Conservation (phyloP, 345 rosid genomes). For the Ricinus communis region DNA sequence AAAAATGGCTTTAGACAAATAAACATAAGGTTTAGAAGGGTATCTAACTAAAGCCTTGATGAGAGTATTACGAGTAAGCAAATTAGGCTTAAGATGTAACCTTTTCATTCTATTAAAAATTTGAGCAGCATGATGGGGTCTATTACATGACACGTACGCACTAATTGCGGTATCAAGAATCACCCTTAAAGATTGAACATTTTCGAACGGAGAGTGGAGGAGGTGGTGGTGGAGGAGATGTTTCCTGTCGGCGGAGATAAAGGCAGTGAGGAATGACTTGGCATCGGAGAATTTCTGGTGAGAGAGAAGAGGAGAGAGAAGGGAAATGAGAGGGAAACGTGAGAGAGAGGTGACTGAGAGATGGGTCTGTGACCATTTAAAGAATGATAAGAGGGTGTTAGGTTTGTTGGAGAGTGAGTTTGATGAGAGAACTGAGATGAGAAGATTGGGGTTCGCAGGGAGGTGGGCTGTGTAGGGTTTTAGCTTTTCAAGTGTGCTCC, state of each 20-base stretch:
- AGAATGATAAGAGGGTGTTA: slow-evolving; percentile 58
- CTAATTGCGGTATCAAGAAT: slow-evolving; percentile 59
- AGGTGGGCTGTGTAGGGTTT: slow-evolving; percentile 47
- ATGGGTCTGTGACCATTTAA: slow-evolving; percentile 44
- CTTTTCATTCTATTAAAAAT: slow-evolving; percentile 67
- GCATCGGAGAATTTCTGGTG: slow-evolving; percentile 63
- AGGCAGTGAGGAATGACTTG: slow-evolving; percentile 55
- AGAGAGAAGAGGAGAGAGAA: slow-evolving; percentile 53
- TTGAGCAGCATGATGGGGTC: slow-evolving; percentile 66
- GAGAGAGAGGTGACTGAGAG: slow-evolving; percentile 37
- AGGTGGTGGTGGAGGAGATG: slow-evolving; percentile 49
- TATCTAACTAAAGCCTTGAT: slow-evolving; percentile 61
- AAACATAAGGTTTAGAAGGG: slow-evolving; percentile 57
- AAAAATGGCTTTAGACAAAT: slow-evolving; percentile 53
- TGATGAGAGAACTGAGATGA: slow-evolving; percentile 54
- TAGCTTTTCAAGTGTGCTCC: slow-evolving; percentile 42
- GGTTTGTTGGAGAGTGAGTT: slow-evolving; percentile 43
- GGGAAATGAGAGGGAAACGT: slow-evolving; percentile 57
- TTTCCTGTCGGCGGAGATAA: slow-evolving; percentile 51
- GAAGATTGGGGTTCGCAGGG: slow-evolving; percentile 42
- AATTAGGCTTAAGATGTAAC: slow-evolving; percentile 51
- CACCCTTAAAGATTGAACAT: slow-evolving; percentile 36
- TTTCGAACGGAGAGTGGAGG: slow-evolving; percentile 34
- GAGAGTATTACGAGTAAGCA: slow-evolving; percentile 66
- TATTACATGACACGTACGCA: slow-evolving; percentile 55